phyloP scores from a whole-genome alignment of 2,329 filamentous ascomycete genomes.

The Talaromyces islandicus region DNA sequence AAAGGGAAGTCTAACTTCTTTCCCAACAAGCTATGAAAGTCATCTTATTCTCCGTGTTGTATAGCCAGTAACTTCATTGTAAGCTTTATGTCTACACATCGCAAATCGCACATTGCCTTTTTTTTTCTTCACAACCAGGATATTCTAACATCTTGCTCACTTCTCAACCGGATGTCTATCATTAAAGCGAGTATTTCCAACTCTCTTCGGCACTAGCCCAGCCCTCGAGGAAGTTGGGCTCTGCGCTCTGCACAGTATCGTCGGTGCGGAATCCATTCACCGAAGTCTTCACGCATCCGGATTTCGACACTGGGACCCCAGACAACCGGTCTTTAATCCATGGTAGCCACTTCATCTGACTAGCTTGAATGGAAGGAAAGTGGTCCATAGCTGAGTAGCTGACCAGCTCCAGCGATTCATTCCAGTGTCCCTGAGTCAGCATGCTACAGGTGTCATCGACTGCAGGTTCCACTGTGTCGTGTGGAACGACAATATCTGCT shows the following conservation, averaged over 20 bases:
- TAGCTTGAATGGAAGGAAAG: conserved; percentile 8
- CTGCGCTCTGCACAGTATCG: not conserved
- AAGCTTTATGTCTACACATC: not conserved
- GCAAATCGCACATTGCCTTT: too few species aligned
- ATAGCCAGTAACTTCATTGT: not conserved
- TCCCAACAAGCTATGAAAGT: not conserved
- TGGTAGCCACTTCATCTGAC: conserved; percentile 7
- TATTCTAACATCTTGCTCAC: not conserved
- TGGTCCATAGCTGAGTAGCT: conserved; percentile 6
- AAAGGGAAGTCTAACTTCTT: not conserved
- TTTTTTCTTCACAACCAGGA: too few species aligned
- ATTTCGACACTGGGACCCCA: not conserved
- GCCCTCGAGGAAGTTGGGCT: conserved; percentile 4
- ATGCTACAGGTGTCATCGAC: conserved; percentile 6
- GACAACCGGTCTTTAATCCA: conserved; percentile 7
- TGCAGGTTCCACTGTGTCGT: not conserved
- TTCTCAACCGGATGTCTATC: too few species aligned
- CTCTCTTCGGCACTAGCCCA: conserved; percentile 5
- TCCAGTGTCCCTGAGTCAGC: conserved; percentile 3
- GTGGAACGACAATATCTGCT: conserved; percentile 4
- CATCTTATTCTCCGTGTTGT: not conserved
- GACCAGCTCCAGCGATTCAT: conserved; percentile 2
- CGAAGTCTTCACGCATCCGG: conserved; percentile 1
- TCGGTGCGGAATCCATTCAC: conserved; percentile 5
- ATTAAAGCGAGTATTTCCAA: conserved; percentile 4